These are phyloP conservation scores for Malassezia dermatis DNA, from an alignment of 1,284 basidiomycete species.

Conservation along the genomic window DNA sequence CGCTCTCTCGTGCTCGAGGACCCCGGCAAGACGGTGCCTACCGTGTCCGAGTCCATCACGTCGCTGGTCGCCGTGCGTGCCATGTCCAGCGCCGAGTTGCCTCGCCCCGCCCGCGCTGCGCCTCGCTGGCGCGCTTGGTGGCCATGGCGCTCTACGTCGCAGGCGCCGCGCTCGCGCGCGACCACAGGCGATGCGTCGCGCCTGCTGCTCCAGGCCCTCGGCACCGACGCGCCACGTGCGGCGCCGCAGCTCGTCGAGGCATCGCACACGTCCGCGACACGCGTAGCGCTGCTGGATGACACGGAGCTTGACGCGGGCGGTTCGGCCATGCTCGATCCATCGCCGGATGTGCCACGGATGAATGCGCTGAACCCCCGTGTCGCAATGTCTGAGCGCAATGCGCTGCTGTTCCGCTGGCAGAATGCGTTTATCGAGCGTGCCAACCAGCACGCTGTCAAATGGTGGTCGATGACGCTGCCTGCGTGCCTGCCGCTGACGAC, in stretches of 20 bases:
- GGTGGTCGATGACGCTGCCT: constrained; percentile 61
- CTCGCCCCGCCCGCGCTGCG: not conserved
- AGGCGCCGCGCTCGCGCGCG: not conserved
- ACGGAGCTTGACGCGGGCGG: not conserved
- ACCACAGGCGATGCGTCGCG: constrained; percentile 3
- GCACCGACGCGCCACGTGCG: not conserved
- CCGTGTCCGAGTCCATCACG: constrained; percentile 12
- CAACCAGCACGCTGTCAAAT: constrained; percentile 83
- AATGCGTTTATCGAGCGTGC: constrained; percentile 67
- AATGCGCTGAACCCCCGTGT: not conserved
- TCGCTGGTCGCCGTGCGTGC: constrained; percentile 5
- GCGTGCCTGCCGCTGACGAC: constrained; percentile 79
- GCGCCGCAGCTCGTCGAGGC: not conserved
- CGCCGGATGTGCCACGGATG: not conserved
- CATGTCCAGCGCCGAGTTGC: not conserved
- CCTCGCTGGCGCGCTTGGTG: not conserved
- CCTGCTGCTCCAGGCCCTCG: not conserved
- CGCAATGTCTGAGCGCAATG: not conserved
- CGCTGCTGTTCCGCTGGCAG: constrained; percentile 55
- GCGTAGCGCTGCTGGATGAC: not conserved
- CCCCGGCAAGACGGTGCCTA: constrained; percentile 10
- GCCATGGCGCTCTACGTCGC: not conserved
- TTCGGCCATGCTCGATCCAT: no score
- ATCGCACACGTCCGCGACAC: not conserved
- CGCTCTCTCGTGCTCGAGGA: constrained; percentile 1